phyloP scores from a whole-genome alignment of 1,284 basidiomycete species.

The Sphagnurus paluster region DNA sequence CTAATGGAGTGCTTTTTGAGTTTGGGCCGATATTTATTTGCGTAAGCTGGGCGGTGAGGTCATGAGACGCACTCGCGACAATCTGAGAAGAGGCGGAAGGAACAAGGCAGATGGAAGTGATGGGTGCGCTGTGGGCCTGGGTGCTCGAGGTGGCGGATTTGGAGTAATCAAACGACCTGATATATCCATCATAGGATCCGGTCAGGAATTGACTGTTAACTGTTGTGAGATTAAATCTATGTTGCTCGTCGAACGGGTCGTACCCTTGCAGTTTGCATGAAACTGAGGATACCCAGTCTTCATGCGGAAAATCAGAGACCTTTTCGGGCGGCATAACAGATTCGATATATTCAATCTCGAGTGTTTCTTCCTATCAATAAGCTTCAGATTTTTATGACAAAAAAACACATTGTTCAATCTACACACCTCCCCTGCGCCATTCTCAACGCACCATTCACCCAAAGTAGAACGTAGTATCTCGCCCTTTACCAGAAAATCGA shows the following conservation, averaged over 20 bases:
- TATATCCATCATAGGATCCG: constrained; percentile 77
- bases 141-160: constrained; percentile 55
- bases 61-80: constrained; percentile 82
- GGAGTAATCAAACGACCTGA: constrained; percentile 75
- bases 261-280: constrained; percentile 72
- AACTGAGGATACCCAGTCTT: constrained; percentile 93
- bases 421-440: constrained; percentile 67
- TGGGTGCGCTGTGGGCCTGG: constrained; percentile 61
- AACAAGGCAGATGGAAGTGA: constrained; percentile 73
- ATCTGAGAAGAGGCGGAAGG: constrained; percentile 29
- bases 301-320: constrained; percentile 79
- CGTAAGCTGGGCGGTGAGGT: constrained; percentile 73
- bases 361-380: constrained; percentile 70
- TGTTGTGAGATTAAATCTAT: constrained; percentile 1
- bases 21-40: constrained; percentile 41
- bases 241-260: constrained; percentile 27
- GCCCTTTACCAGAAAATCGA: constrained; percentile 90
- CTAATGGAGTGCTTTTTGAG: constrained; percentile 41
- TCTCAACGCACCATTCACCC: constrained; percentile 76
- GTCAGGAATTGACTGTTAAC: constrained; percentile 64
- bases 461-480: constrained; percentile 78
- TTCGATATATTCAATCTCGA: constrained; percentile 94
- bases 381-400: background rate
- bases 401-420: too few relatives aligned
- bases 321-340: constrained; percentile 89